phyloP scores from a whole-genome alignment of 257 asterid genomes.

The Ballota nigra region DNA sequence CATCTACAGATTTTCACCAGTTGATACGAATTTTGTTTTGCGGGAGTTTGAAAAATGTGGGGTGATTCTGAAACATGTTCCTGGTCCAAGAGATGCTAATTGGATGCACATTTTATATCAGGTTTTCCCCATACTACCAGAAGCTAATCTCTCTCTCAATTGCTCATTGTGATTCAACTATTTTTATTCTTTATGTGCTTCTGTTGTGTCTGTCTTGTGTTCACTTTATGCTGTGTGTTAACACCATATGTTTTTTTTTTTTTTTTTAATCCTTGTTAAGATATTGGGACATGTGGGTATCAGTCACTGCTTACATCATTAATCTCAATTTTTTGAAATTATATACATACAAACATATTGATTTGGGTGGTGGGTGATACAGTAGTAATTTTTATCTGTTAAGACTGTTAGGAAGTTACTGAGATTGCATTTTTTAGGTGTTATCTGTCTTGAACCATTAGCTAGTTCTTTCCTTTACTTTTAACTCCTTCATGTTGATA shows the following conservation, averaged over 20 bases:
- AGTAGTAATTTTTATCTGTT: background rate
- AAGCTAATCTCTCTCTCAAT: background rate
- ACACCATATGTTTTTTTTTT: background rate
- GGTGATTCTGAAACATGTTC: conserved; percentile 78
- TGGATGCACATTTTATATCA: conserved; percentile 98
- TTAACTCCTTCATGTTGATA: background rate
- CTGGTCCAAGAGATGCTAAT: conserved; percentile 95
- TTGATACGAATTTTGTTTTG: conserved; percentile 83
- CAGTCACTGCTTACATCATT: too few relatives aligned
- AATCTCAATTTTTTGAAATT: too few relatives aligned
- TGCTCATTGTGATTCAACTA: background rate
- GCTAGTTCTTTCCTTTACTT: background rate
- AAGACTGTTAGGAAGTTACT: background rate
- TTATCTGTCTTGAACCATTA: background rate
- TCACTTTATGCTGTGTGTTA: background rate
- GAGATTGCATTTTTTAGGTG: background rate
- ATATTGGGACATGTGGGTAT: background rate
- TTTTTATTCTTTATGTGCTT: conserved; percentile 10
- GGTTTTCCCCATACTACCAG: conserved; percentile 45
- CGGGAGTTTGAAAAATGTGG: conserved; percentile 96
- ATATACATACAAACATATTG: too few relatives aligned
- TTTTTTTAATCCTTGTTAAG: background rate
- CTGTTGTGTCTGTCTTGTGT: background rate
- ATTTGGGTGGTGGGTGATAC: background rate
- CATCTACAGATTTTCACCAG: conserved; percentile 72